Conservation (phyloP, 495 filamentous ascomycete species). For the Aspergillus coremiiformis region DNA sequence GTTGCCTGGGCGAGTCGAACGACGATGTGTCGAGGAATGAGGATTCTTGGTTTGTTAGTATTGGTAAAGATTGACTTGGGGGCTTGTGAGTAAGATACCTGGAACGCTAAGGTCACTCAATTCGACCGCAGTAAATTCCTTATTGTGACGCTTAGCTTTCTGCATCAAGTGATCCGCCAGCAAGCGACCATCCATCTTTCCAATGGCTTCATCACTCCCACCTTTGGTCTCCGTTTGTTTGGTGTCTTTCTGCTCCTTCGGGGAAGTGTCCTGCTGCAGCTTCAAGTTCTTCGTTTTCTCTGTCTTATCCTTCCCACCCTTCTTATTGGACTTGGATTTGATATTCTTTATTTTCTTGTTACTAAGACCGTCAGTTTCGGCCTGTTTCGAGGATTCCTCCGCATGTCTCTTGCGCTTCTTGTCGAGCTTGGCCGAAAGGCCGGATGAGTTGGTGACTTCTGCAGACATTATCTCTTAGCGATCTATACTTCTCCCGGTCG, state of each 20-base stretch:
- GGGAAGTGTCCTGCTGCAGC: slow-evolving; percentile 32
- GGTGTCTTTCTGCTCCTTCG: slow-evolving; percentile 48
- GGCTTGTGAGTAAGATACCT: slow-evolving; percentile 41
- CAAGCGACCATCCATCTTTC: slow-evolving; percentile 69
- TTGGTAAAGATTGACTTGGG: neutral
- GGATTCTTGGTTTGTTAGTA: slow-evolving; percentile 33
- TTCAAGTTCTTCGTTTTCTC: no score
- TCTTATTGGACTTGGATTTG: slow-evolving; percentile 42
- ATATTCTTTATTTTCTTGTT: slow-evolving; percentile 42
- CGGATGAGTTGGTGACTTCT: slow-evolving; percentile 11
- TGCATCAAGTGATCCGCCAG: slow-evolving; percentile 84
- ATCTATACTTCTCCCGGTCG: neutral
- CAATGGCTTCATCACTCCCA: slow-evolving; percentile 76
- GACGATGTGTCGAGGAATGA: slow-evolving; percentile 66
- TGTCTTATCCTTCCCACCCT: slow-evolving; percentile 38
- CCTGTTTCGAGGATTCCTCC: slow-evolving; percentile 36
- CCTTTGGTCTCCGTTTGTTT: slow-evolving; percentile 49
- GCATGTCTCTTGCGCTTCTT: slow-evolving; percentile 48
- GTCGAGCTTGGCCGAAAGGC: slow-evolving; percentile 33
- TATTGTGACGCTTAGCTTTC: slow-evolving; percentile 66
- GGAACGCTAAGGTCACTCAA: slow-evolving; percentile 74
- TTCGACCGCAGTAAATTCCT: slow-evolving; percentile 73
- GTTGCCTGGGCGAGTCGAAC: slow-evolving; percentile 53
- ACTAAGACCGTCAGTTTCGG: slow-evolving; percentile 24
- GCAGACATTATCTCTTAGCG: slow-evolving; percentile 10